Conservation (phyloP, 2,329 filamentous ascomycete species). For the Exophiala phaeomuriformis region DNA sequence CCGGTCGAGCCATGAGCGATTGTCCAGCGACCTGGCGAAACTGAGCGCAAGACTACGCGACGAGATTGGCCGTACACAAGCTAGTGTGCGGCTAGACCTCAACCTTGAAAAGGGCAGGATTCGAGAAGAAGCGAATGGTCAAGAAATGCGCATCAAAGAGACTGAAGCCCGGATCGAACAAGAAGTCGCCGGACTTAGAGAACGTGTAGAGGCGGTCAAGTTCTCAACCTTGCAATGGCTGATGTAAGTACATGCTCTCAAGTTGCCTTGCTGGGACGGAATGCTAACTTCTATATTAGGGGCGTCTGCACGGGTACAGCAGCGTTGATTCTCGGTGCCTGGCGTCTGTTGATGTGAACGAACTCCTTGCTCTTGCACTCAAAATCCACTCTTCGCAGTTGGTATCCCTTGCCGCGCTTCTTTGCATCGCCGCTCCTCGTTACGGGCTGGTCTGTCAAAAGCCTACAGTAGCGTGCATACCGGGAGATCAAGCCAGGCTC, state of each 20-base stretch:
- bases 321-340: conserved; percentile 59
- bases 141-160: conserved; percentile 98
- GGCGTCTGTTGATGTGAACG: conserved; percentile 56
- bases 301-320: conserved; percentile 61
- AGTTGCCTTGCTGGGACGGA: neutral
- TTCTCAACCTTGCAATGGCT: conserved; percentile 97
- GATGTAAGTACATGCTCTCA: conserved; percentile 60
- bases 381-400: too few relatives aligned
- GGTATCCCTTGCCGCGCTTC: neutral
- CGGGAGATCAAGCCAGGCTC: too few relatives aligned
- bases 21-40: conserved; percentile 92
- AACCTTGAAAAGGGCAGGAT: conserved; percentile 97
- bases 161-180: conserved; percentile 98
- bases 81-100: conserved; percentile 81
- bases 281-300: conserved; percentile 36
- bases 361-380: neutral
- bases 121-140: conserved; percentile 87
- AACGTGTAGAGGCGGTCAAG: conserved; percentile 94
- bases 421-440: neutral
- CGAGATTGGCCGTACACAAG: conserved; percentile 90
- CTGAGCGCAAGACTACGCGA: conserved; percentile 81
- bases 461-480: too few relatives aligned
- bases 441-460: too few relatives aligned
- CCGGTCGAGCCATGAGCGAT: conserved; percentile 77
- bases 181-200: conserved; percentile 81